phyloP scores from a whole-genome alignment of 2,329 filamentous ascomycete genomes.

The Talaromyces atroroseus region DNA sequence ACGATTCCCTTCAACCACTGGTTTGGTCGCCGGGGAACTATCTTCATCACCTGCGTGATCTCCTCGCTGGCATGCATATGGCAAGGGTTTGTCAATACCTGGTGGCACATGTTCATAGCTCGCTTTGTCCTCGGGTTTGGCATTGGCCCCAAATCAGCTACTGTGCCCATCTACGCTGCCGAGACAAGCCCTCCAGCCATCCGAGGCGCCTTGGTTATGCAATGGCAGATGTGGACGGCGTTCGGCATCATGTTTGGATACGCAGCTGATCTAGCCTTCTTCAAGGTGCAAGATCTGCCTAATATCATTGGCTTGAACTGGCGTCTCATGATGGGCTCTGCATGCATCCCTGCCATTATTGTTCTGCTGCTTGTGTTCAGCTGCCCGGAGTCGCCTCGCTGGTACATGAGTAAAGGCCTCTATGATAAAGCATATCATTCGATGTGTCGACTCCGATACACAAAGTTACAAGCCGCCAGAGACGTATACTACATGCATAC shows the following conservation, averaged over 20 bases:
- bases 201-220: constrained; percentile 73
- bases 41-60: constrained; percentile 70
- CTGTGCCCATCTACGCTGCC: constrained; percentile 70
- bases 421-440: constrained; percentile 39
- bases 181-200: constrained; percentile 66
- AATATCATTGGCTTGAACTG: constrained; percentile 57
- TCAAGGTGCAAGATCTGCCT: constrained; percentile 47
- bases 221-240: constrained; percentile 61
- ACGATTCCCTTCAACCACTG: constrained; percentile 65
- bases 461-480: constrained; percentile 41
- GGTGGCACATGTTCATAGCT: constrained; percentile 65
- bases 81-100: constrained; percentile 63
- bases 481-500: constrained; percentile 44
- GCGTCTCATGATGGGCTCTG: constrained; percentile 65
- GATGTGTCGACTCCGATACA: constrained; percentile 39
- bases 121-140: constrained; percentile 71
- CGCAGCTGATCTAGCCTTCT: constrained; percentile 58
- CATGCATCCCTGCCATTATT: constrained; percentile 57
- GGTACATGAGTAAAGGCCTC: constrained; percentile 43
- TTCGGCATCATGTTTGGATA: constrained; percentile 53
- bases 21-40: constrained; percentile 67
- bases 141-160: constrained; percentile 69
- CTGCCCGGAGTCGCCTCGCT: constrained; percentile 52
- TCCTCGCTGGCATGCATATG: constrained; percentile 52
- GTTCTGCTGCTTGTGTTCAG: constrained; percentile 57